Conservation (phyloP, 345 rosid genomes). For the Dipteronia dyeriana region DNA sequence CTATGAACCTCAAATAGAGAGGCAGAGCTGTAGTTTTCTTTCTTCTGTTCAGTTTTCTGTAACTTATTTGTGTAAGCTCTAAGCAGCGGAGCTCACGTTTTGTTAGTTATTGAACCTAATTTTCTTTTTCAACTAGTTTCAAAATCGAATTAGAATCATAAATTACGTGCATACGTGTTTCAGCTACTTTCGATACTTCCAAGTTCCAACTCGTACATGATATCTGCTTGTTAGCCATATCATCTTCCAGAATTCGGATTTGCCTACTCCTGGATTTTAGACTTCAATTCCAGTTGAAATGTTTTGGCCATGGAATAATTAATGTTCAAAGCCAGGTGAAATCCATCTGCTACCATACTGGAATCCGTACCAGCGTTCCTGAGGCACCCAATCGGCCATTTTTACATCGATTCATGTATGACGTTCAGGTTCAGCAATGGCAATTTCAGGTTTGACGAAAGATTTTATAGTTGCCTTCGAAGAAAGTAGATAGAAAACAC, state of each 20-base stretch:
- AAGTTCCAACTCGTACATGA: not conserved
- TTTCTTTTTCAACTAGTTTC: not conserved
- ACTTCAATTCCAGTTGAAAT: not conserved
- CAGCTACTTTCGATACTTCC: not conserved
- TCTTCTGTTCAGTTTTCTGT: not conserved
- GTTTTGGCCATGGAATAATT: too few species aligned
- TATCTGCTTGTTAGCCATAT: not conserved
- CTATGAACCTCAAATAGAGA: not conserved
- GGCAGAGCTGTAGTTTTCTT: conserved; percentile 14
- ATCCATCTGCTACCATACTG: not conserved
- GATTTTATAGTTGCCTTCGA: too few species aligned
- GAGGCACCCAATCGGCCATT: not conserved
- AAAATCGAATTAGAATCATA: not conserved
- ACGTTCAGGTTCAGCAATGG: not conserved
- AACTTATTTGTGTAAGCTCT: not conserved
- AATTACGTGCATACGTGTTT: not conserved
- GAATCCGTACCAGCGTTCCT: not conserved
- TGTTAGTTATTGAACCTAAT: not conserved
- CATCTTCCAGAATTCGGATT: not conserved
- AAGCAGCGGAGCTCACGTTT: not conserved
- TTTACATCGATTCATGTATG: not conserved
- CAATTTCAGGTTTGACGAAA: not conserved
- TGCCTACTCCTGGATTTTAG: not conserved
- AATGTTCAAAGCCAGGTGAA: not conserved
- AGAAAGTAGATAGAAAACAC: not conserved